phyloP scores from a whole-genome alignment of 805 yeast species.

The Grigorovia jiainica region DNA sequence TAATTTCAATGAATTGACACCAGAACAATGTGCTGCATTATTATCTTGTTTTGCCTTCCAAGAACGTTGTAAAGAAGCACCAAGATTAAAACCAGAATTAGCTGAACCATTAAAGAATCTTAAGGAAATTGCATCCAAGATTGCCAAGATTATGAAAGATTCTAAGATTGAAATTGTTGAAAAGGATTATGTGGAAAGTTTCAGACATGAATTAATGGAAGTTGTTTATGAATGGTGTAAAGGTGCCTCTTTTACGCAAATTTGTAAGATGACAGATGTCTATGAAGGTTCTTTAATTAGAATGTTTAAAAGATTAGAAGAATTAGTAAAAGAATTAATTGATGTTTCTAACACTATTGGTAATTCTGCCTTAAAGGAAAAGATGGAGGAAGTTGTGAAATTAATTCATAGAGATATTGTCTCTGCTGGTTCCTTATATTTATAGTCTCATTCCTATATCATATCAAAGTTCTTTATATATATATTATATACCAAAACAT shows the following conservation, averaged over 20 bases:
- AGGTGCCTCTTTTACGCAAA: conserved; percentile 92
- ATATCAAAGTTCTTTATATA: background rate
- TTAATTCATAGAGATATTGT: conserved; percentile 93
- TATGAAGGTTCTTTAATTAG: conserved; percentile 95
- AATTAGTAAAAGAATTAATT: conserved; percentile 79
- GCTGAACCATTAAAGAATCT: conserved; percentile 85
- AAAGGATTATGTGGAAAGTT: conserved; percentile 84
- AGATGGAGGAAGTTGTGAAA: conserved; percentile 79
- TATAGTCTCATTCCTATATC: conserved; percentile 16
- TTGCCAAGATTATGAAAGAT: conserved; percentile 84
- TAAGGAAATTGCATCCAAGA: conserved; percentile 83
- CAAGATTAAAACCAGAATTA: conserved; percentile 77
- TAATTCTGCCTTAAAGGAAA: conserved; percentile 71
- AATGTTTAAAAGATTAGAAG: conserved; percentile 90
- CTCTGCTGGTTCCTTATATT: conserved; percentile 88
- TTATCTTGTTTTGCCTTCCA: conserved; percentile 94
- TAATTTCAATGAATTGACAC: conserved; percentile 76
- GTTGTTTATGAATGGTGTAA: conserved; percentile 95
- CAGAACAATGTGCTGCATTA: conserved; percentile 88
- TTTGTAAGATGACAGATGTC: conserved; percentile 97
- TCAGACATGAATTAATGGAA: conserved; percentile 92
- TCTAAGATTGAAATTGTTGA: conserved; percentile 85
- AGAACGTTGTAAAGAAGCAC: conserved; percentile 83
- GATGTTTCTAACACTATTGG: conserved; percentile 94
- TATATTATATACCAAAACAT: background rate